phyloP scores from a whole-genome alignment of 75 land plant species.

The Pseudotsuga menziesii region DNA sequence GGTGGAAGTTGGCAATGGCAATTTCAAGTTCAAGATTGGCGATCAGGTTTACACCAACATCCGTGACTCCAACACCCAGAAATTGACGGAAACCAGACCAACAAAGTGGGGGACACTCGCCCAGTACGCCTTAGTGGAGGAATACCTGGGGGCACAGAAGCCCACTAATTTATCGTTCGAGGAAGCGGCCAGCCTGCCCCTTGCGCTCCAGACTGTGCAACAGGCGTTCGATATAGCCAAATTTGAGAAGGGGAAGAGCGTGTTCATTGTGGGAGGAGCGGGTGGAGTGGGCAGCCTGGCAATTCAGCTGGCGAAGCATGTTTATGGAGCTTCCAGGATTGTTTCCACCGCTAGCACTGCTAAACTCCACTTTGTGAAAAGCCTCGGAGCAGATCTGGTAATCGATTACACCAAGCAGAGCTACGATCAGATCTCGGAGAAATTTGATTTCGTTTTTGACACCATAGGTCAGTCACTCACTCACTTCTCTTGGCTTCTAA shows the following conservation, averaged over 20 bases:
- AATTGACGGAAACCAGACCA: slow-evolving; percentile 6
- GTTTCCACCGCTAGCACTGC: slow-evolving; percentile 39
- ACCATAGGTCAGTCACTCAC: slow-evolving; percentile 14
- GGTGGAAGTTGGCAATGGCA: slow-evolving; percentile 26
- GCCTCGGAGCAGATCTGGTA: slow-evolving; percentile 46
- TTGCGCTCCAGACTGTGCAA: slow-evolving; percentile 34
- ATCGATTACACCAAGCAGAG: slow-evolving; percentile 44
- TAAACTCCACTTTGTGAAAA: slow-evolving; percentile 38
- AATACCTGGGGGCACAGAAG: slow-evolving; percentile 29
- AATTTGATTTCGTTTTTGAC: slow-evolving; percentile 45
- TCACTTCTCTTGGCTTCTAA: slow-evolving; percentile 11
- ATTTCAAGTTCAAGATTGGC: slow-evolving; percentile 33
- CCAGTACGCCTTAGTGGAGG: slow-evolving; percentile 40
- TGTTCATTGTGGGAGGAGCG: slow-evolving; percentile 38
- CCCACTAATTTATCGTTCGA: slow-evolving; percentile 32
- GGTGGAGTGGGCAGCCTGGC: slow-evolving; percentile 49
- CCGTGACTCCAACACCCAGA: slow-evolving; percentile 13
- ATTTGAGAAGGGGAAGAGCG: slow-evolving; percentile 30
- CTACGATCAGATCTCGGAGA: slow-evolving; percentile 34
- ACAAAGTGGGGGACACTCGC: slow-evolving; percentile 41
- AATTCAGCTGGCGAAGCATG: slow-evolving; percentile 42
- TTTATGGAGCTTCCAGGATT: slow-evolving; percentile 42
- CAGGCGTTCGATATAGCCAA: slow-evolving; percentile 24
- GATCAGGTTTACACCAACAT: slow-evolving; percentile 48
- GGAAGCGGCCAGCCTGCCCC: slow-evolving; percentile 53